phyloP scores from a whole-genome alignment of 495 filamentous ascomycete genomes.

The Niebla homalea region DNA sequence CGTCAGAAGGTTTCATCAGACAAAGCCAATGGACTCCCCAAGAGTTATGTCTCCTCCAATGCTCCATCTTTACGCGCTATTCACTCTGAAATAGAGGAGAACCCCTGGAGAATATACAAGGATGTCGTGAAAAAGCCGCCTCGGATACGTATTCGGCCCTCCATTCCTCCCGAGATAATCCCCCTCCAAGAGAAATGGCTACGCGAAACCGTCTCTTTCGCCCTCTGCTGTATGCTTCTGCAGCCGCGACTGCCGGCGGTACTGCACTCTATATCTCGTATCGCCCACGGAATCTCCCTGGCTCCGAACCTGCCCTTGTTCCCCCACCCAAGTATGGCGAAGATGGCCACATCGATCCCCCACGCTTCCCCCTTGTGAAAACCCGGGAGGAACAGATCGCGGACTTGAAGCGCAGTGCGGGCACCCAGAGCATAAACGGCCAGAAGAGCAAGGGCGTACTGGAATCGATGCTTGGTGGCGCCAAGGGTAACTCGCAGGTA shows the following conservation, averaged over 20 bases:
- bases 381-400: slow-evolving; percentile 45
- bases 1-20: no score
- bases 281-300: slow-evolving; percentile 76
- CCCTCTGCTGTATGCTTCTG: slow-evolving; percentile 49
- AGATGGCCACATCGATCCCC: slow-evolving; percentile 65
- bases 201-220: slow-evolving; percentile 36
- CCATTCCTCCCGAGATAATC: background rate
- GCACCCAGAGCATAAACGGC: background rate
- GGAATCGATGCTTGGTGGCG: slow-evolving; percentile 2
- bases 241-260: slow-evolving; percentile 41
- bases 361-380: slow-evolving; percentile 69
- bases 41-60: no score
- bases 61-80: no score
- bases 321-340: slow-evolving; percentile 69
- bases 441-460: slow-evolving; percentile 5
- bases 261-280: slow-evolving; percentile 65
- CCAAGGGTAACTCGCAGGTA: slow-evolving; percentile 13
- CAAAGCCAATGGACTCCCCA: no score
- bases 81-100: no score
- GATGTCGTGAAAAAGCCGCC: background rate
- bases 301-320: slow-evolving; percentile 63
- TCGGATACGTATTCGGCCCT: background rate
- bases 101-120: slow-evolving; percentile 20
- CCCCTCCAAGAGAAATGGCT: slow-evolving; percentile 2
- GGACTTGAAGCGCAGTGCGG: slow-evolving; percentile 31